phyloP scores from a whole-genome alignment of 2,329 filamentous ascomycete species.

The Aspergillus cejpii region DNA sequence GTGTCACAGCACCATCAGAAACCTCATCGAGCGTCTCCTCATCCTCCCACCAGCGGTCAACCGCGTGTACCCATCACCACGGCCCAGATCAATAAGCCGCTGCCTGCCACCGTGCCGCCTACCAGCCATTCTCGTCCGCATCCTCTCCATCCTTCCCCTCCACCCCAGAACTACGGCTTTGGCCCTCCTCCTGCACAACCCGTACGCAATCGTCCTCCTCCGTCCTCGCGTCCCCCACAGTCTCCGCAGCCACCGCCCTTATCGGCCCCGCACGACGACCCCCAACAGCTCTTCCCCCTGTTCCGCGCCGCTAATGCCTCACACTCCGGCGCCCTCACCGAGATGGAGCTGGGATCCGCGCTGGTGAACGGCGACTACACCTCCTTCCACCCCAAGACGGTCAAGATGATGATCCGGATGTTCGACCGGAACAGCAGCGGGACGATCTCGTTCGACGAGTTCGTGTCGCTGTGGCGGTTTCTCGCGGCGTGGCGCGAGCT shows the following conservation, averaged over 20 bases:
- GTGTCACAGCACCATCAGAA: conserved; percentile 27
- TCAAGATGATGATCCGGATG: conserved; percentile 99
- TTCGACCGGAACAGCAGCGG: conserved; percentile 89
- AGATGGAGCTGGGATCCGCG: conserved; percentile 77
- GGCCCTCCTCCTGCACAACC: conserved; percentile 48
- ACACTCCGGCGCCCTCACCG: conserved; percentile 75
- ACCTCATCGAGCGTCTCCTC: conserved; percentile 23
- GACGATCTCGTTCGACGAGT: conserved; percentile 89
- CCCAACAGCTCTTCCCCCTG: conserved; percentile 64
- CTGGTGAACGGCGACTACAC: conserved; percentile 96
- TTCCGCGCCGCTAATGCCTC: conserved; percentile 80
- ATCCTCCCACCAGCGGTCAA: conserved; percentile 20
- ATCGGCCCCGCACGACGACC: conserved; percentile 46
- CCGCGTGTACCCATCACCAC: conserved; percentile 24
- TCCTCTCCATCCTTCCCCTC: conserved; percentile 39
- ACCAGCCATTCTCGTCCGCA: conserved; percentile 28
- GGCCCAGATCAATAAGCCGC: conserved; percentile 12
- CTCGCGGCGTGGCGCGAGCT: conserved; percentile 87
- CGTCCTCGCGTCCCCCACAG: conserved; percentile 58
- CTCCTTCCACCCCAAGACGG: conserved; percentile 85
- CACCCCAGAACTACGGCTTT: conserved; percentile 45
- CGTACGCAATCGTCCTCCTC: conserved; percentile 50
- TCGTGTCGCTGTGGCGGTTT: conserved; percentile 94
- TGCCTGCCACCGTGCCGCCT: conserved; percentile 10
- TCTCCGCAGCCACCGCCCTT: conserved; percentile 53